Evolutionary conservation across 805 yeast genomes (phyloP).

Genomic region (Candida piceae): DNA sequence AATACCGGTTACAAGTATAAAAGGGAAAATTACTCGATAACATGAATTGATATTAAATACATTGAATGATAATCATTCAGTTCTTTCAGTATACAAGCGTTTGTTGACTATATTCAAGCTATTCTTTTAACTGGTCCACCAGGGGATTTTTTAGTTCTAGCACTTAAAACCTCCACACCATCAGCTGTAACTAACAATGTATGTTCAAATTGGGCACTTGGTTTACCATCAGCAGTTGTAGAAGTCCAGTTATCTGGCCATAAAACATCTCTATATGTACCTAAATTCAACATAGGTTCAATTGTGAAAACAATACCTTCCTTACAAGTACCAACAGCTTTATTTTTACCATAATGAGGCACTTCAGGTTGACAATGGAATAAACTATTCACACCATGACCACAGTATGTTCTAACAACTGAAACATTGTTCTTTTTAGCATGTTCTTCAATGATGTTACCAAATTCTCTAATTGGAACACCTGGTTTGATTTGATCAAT

Average conservation of each 20-base stretch:
- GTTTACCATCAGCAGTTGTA: slow-evolving; percentile 81
- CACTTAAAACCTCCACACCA: slow-evolving; percentile 87
- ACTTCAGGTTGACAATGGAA: slow-evolving; percentile 92
- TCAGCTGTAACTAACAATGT: slow-evolving; percentile 87
- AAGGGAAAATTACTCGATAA: no score
- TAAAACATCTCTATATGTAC: slow-evolving; percentile 68
- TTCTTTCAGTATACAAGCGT: no score
- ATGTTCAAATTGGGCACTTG: slow-evolving; percentile 94
- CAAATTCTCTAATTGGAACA: slow-evolving; percentile 76
- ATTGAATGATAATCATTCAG: no score
- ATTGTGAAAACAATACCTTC: slow-evolving; percentile 97
- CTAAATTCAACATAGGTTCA: slow-evolving; percentile 94
- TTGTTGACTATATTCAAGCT: not conserved
- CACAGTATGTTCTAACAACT: slow-evolving; percentile 86
- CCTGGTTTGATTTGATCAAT: slow-evolving; percentile 90
- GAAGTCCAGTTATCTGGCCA: slow-evolving; percentile 99
- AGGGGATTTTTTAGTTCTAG: slow-evolving; percentile 74
- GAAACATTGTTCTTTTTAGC: slow-evolving; percentile 75
- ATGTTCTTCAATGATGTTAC: slow-evolving; percentile 81
- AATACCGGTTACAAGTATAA: no score
- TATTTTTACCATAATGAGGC: slow-evolving; percentile 92
- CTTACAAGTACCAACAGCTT: slow-evolving; percentile 88
- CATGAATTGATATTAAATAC: no score
- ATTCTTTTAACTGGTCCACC: slow-evolving; percentile 76
- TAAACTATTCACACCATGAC: slow-evolving; percentile 83